A percentile compares a stretch with the other conserved stretches of the same genome.
phyloP scores from a whole-genome alignment of 306 rosid genomes.

The Arachis stenosperma region DNA sequence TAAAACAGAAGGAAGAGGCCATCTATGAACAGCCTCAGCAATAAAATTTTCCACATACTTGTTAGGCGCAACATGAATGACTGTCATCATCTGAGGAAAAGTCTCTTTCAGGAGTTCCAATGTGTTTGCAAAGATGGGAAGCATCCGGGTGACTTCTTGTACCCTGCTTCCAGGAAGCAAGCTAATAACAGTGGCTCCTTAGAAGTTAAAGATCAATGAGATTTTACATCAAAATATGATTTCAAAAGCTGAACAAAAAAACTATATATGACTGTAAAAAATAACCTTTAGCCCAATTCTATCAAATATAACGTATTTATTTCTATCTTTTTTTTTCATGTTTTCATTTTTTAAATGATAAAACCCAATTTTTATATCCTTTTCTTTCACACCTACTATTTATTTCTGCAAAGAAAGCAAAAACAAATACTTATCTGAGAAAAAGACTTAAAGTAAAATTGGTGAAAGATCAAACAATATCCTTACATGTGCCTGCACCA shows the following conservation, averaged over 20 bases:
- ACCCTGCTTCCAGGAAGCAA: slow-evolving; percentile 98
- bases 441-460: slow-evolving; percentile 22
- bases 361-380: neutral
- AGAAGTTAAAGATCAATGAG: slow-evolving; percentile 40
- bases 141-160: slow-evolving; percentile 89
- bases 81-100: slow-evolving; percentile 57
- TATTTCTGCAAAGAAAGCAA: slow-evolving; percentile 1
- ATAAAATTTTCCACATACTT: slow-evolving; percentile 63
- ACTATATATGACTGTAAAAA: neutral
- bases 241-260: slow-evolving; percentile 34
- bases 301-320: neutral
- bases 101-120: slow-evolving; percentile 57
- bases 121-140: slow-evolving; percentile 65
- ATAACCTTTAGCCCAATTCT: slow-evolving; percentile 14
- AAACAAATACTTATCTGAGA: neutral
- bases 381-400: neutral
- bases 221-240: slow-evolving; percentile 27
- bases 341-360: neutral
- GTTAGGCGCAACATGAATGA: slow-evolving; percentile 83
- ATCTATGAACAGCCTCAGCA: slow-evolving; percentile 49
- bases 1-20: slow-evolving; percentile 75
- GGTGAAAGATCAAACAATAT: slow-evolving; percentile 12
- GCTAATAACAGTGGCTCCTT: slow-evolving; percentile 79
- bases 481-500: slow-evolving; percentile 1
- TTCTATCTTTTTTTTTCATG: neutral